Conservation (phyloP, 768 basidiomycete genomes). For the Lanmaoa pseudosensibilis region DNA sequence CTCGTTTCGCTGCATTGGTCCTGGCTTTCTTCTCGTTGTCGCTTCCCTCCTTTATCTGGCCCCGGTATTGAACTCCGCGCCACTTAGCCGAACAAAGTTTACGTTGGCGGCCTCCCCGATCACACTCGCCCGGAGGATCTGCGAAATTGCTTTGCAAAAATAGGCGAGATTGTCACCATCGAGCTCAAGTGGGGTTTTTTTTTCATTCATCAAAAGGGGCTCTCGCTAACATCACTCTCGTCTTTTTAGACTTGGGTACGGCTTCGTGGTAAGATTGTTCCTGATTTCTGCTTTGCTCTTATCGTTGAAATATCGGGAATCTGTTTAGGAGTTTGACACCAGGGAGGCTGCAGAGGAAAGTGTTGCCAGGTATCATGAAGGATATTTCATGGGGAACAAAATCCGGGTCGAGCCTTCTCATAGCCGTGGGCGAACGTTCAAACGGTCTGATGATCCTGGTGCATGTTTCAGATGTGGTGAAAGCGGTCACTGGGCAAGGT, state of each 20-base stretch:
- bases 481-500: conserved; percentile 90
- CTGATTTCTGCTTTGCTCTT: not conserved
- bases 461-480: conserved; percentile 88
- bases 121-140: conserved; percentile 84
- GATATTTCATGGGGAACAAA: conserved; percentile 90
- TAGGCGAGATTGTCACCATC: conserved; percentile 71
- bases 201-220: conserved; percentile 17
- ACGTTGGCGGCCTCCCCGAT: conserved; percentile 87
- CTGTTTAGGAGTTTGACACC: conserved; percentile 73
- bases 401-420: conserved; percentile 86
- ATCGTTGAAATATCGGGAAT: not conserved
- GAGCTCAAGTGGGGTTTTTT: conserved; percentile 72
- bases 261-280: conserved; percentile 72
- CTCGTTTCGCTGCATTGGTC: conserved; percentile 36
- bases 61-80: conserved; percentile 67
- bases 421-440: conserved; percentile 78
- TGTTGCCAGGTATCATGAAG: conserved; percentile 85
- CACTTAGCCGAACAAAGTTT: conserved; percentile 90
- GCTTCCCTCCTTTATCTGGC: conserved; percentile 49
- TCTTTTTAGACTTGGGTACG: conserved; percentile 72
- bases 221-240: conserved; percentile 11
- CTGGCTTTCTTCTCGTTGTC: conserved; percentile 47
- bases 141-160: conserved; percentile 82
- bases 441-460: conserved; percentile 81
- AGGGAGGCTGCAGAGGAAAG: conserved; percentile 83